A percentile compares a stretch with the other conserved stretches of the same genome.
These are phyloP conservation scores for Rhynchospora pubera DNA, from an alignment of 176 grass and related monocot species.

Conservation along the genomic window DNA sequence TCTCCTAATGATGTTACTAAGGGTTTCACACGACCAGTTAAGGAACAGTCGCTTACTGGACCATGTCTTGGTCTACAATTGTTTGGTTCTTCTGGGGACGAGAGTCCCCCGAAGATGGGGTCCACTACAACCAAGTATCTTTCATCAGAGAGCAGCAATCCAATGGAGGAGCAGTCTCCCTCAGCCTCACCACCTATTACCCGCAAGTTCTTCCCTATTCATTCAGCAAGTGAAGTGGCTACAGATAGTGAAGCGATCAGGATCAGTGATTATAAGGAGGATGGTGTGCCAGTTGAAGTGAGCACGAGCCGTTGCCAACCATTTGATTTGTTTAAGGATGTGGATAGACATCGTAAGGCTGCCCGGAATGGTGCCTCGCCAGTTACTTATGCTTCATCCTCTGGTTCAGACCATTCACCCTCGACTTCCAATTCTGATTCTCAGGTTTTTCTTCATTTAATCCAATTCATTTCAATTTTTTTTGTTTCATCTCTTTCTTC, in stretches of 20 bases:
- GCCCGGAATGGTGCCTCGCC: conserved; percentile 44
- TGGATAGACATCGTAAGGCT: conserved; percentile 44
- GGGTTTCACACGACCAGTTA: background rate
- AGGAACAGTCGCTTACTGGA: background rate
- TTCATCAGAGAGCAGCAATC: conserved; percentile 96
- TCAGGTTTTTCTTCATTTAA: conserved; percentile 45
- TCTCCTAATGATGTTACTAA: conserved; percentile 32
- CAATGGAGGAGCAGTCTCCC: conserved; percentile 82
- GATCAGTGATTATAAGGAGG: conserved; percentile 52
- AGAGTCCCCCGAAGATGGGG: conserved; percentile 53
- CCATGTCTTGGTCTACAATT: conserved; percentile 54
- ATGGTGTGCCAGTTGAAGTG: conserved; percentile 49
- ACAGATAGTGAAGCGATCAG: conserved; percentile 24
- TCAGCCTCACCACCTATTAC: conserved; percentile 81
- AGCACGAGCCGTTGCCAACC: conserved; percentile 56
- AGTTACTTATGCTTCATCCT: conserved; percentile 61
- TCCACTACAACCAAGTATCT: conserved; percentile 69
- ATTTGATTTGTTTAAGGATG: conserved; percentile 60
- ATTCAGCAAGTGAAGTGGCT: conserved; percentile 38
- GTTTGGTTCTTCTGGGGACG: conserved; percentile 49
- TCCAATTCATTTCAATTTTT: background rate
- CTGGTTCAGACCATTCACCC: conserved; percentile 89
- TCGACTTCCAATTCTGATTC: conserved; percentile 93
- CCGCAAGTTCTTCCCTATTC: conserved; percentile 79
- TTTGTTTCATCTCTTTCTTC: conserved; percentile 1